Conservation (phyloP, 2,329 filamentous ascomycete genomes). For the Sphaerulina populicola region DNA sequence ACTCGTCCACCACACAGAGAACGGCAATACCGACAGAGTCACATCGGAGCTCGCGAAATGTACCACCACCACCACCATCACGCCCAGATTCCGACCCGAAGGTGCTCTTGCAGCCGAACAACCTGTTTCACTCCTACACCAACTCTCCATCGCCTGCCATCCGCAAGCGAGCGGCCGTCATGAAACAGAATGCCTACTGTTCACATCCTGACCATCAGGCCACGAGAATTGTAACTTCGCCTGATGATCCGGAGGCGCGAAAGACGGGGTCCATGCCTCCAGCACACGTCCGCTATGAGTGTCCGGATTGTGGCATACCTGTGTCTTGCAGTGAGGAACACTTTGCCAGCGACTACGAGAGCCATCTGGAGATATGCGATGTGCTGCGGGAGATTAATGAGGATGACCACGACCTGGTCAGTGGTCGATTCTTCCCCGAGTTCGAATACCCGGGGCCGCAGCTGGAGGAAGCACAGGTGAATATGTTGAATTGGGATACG, state of each 20-base stretch:
- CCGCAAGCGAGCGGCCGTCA: conserved; percentile 76
- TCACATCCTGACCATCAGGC: conserved; percentile 80
- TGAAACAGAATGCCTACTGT: conserved; percentile 87
- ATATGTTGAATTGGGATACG: conserved; percentile 99
- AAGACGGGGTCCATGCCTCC: conserved; percentile 57
- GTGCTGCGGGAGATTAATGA: conserved; percentile 89
- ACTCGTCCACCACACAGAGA: conserved; percentile 19
- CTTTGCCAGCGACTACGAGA: conserved; percentile 92
- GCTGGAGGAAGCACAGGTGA: conserved; percentile 84
- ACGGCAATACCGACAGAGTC: conserved; percentile 15
- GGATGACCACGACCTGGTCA: conserved; percentile 90
- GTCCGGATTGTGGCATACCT: conserved; percentile 89
- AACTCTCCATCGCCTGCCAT: conserved; percentile 84
- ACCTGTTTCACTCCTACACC: conserved; percentile 89
- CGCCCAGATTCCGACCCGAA: conserved; percentile 4
- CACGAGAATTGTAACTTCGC: conserved; percentile 59
- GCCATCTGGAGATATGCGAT: conserved; percentile 86
- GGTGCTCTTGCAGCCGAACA: conserved; percentile 56
- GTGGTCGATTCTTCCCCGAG: conserved; percentile 84
- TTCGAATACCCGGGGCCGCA: conserved; percentile 85
- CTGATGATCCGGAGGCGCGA: conserved; percentile 54
- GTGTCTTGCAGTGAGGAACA: conserved; percentile 91
- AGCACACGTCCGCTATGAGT: conserved; percentile 84
- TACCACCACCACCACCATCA: conserved; percentile 6
- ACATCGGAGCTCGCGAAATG: neutral